Conservation (phyloP, 176 grass and related monocot genomes). For the Hsuehochloa calcarea region DNA sequence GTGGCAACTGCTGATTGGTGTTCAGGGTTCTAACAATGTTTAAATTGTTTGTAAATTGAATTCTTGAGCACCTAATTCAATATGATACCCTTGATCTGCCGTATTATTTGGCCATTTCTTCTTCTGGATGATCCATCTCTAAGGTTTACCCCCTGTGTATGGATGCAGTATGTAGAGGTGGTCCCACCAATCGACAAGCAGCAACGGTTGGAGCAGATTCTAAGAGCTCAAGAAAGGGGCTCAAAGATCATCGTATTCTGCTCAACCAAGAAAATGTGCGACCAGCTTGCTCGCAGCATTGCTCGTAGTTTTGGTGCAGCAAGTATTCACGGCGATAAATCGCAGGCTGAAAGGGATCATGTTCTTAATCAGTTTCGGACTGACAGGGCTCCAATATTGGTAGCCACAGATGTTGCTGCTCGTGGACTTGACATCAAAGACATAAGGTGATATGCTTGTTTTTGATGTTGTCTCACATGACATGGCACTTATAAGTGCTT, state of each 20-base stretch:
- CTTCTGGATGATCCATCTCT: constrained; percentile 23
- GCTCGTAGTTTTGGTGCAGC: constrained; percentile 76
- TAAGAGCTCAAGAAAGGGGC: constrained; percentile 89
- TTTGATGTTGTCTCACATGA: not conserved
- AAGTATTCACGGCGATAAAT: constrained; percentile 93
- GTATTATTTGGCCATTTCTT: constrained; percentile 10
- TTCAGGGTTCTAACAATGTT: not conserved
- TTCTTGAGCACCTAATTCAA: constrained; percentile 13
- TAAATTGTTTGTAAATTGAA: not conserved
- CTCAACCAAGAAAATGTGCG: constrained; percentile 88
- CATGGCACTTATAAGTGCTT: not conserved
- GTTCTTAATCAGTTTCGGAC: constrained; percentile 88
- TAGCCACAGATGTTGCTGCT: constrained; percentile 97
- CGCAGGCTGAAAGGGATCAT: constrained; percentile 84
- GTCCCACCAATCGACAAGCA: constrained; percentile 77
- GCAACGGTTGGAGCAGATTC: constrained; percentile 87
- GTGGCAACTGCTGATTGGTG: not conserved
- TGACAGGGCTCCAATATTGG: constrained; percentile 78
- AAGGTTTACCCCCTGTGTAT: not conserved
- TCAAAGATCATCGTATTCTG: constrained; percentile 97
- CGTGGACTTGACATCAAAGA: constrained; percentile 97
- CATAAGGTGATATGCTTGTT: constrained; percentile 58
- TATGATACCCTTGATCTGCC: not conserved
- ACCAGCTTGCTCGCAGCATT: constrained; percentile 76
- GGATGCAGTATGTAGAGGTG: constrained; percentile 83